These are phyloP conservation scores for Mycena epipterygia DNA, from an alignment of 768 basidiomycete genomes.

Conservation along the genomic window DNA sequence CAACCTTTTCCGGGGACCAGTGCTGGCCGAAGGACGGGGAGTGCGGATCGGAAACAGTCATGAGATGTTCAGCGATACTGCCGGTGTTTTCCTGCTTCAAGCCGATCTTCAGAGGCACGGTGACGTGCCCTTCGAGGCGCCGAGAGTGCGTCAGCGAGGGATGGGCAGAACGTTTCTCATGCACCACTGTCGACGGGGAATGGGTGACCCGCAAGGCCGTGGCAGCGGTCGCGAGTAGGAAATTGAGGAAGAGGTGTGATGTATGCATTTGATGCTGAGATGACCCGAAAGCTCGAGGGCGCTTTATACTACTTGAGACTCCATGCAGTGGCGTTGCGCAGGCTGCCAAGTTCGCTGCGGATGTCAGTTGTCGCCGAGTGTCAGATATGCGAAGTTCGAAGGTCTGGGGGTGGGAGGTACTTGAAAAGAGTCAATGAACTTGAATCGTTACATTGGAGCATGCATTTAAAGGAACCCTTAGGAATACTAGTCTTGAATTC, in stretches of 20 bases:
- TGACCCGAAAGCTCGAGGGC: neutral
- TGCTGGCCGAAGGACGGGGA: conserved; percentile 52
- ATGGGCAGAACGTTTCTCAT: conserved; percentile 43
- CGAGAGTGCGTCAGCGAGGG: conserved; percentile 33
- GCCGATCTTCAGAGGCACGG: conserved; percentile 50
- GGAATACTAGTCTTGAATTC: too few relatives aligned
- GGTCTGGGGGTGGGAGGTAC: too few relatives aligned
- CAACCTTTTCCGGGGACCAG: conserved; percentile 48
- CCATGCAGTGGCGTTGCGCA: conserved; percentile 15
- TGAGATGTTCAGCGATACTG: conserved; percentile 44
- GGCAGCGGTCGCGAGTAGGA: conserved; percentile 1
- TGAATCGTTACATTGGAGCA: too few relatives aligned
- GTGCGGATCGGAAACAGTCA: conserved; percentile 52
- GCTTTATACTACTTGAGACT: neutral
- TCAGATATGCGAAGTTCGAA: neutral
- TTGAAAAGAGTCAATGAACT: too few relatives aligned
- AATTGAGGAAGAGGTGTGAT: neutral
- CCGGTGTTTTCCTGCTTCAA: conserved; percentile 52
- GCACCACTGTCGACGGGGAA: conserved; percentile 30
- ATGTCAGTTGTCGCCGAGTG: neutral
- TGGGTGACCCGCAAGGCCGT: neutral
- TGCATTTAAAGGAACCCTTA: too few relatives aligned
- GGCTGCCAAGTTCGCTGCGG: conserved; percentile 21
- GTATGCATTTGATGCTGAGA: neutral
- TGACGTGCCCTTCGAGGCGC: conserved; percentile 39